phyloP scores from a whole-genome alignment of 1,139 yeast species.

The Debaryomyces coudertii region DNA sequence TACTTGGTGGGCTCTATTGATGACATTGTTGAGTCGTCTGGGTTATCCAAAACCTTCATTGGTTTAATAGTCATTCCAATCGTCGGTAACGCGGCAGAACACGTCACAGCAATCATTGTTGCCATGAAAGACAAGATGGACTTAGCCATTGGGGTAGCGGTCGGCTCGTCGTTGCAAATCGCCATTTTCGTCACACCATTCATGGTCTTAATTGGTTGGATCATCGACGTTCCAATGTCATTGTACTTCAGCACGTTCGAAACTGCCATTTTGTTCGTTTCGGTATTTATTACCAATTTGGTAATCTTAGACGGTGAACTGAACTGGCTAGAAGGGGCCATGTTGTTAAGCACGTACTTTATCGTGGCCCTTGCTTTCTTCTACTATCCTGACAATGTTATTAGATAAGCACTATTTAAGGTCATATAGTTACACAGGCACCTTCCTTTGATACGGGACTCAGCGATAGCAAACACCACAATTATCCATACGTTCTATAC shows the following conservation, averaged over 20 bases:
- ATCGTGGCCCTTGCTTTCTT: conserved; percentile 88
- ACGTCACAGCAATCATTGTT: conserved; percentile 92
- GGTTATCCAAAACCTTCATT: conserved; percentile 90
- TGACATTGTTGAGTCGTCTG: conserved; percentile 78
- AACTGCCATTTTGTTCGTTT: conserved; percentile 84
- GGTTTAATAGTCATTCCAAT: conserved; percentile 93
- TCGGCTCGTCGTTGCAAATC: conserved; percentile 95
- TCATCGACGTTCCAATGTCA: conserved; percentile 87
- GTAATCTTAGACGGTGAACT: conserved; percentile 91
- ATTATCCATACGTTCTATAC: not conserved
- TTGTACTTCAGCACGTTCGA: conserved; percentile 90
- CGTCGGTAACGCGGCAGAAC: conserved; percentile 98
- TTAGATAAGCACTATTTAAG: conserved; percentile 1
- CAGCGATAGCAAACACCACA: not conserved
- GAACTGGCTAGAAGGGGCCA: conserved; percentile 95
- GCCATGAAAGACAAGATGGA: conserved; percentile 98
- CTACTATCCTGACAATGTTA: conserved; percentile 63
- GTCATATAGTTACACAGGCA: not conserved
- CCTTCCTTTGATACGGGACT: not conserved
- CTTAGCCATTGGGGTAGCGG: conserved; percentile 93
- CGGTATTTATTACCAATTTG: conserved; percentile 86
- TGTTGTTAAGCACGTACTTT: conserved; percentile 83
- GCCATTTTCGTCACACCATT: conserved; percentile 95
- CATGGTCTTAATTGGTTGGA: conserved; percentile 92
- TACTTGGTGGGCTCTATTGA: conserved; percentile 92